Conservation (phyloP, 495 filamentous ascomycete species). For the Talaromyces ruber region DNA sequence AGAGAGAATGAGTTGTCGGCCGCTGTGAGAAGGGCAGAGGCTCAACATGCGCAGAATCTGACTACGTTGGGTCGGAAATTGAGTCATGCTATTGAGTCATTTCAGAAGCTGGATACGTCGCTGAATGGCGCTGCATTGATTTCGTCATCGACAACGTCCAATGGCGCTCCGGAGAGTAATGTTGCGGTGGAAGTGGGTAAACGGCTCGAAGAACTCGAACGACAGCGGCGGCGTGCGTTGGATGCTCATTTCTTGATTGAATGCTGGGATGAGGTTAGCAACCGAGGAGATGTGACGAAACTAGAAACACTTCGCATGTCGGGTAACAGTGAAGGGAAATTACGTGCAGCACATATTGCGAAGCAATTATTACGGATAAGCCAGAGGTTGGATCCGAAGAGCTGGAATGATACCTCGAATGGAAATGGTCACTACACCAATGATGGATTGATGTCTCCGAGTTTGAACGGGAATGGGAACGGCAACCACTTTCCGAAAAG, state of each 20-base stretch:
- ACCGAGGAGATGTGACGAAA: slow-evolving; percentile 68
- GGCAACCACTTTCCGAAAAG: slow-evolving; percentile 28
- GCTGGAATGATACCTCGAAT: slow-evolving; percentile 56
- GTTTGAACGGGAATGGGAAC: slow-evolving; percentile 27
- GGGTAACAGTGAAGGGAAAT: slow-evolving; percentile 75
- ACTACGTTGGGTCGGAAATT: slow-evolving; percentile 79
- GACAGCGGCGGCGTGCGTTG: slow-evolving; percentile 77
- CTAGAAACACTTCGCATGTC: slow-evolving; percentile 73
- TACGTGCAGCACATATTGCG: slow-evolving; percentile 83
- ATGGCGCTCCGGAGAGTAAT: slow-evolving; percentile 34
- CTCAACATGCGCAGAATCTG: slow-evolving; percentile 82
- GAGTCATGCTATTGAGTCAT: slow-evolving; percentile 81
- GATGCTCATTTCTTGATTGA: slow-evolving; percentile 93
- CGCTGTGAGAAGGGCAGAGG: slow-evolving; percentile 82
- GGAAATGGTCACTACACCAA: slow-evolving; percentile 42
- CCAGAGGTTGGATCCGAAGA: slow-evolving; percentile 67
- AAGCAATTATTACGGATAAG: slow-evolving; percentile 83
- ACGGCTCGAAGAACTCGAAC: slow-evolving; percentile 85
- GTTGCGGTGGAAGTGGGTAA: slow-evolving; percentile 93
- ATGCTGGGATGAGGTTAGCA: slow-evolving; percentile 90
- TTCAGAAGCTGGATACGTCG: slow-evolving; percentile 78
- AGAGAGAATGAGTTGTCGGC: slow-evolving; percentile 85
- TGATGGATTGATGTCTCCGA: slow-evolving; percentile 35
- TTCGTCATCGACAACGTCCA: slow-evolving; percentile 7
- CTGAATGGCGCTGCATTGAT: slow-evolving; percentile 42